Conservation (phyloP, 768 basidiomycete species). For the Boletus reticulatus region DNA sequence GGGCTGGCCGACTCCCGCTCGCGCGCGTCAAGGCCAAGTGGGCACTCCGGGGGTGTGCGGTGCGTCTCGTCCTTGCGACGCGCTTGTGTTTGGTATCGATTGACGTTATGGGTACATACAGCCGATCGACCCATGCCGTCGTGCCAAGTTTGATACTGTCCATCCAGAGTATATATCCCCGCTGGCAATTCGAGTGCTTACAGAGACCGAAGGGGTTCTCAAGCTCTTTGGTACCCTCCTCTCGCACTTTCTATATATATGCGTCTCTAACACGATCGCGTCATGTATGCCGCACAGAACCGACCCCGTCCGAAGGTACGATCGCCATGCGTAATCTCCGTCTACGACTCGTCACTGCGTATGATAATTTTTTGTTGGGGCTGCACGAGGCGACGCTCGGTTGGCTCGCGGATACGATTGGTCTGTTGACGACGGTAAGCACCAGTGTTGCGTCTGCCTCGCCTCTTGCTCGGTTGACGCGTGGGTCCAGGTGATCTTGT, state of each 20-base stretch:
- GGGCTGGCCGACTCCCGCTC: constrained; percentile 18
- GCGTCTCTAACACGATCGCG: not conserved
- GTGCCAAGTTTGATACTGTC: constrained; percentile 16
- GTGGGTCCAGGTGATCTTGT: constrained; percentile 14
- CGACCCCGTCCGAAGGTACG: constrained; percentile 24
- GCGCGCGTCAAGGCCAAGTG: constrained; percentile 19
- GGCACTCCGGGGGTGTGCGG: constrained; percentile 25
- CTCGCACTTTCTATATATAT: too few relatives aligned
- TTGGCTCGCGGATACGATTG: constrained; percentile 22
- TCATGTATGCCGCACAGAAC: constrained; percentile 13
- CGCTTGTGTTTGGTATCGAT: too few relatives aligned
- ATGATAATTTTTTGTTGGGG: constrained; percentile 9
- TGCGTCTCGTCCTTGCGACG: not conserved
- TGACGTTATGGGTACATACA: not conserved
- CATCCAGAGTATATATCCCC: constrained; percentile 28
- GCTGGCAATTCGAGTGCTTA: constrained; percentile 25
- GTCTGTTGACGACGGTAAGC: constrained; percentile 13
- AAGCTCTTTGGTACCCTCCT: constrained; percentile 25
- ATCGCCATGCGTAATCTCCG: constrained; percentile 22
- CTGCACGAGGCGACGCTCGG: constrained; percentile 28
- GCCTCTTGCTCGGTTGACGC: not conserved
- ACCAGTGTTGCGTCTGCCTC: too few relatives aligned
- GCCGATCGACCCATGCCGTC: constrained; percentile 24
- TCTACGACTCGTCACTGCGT: constrained; percentile 22
- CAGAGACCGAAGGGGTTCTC: constrained; percentile 23